phyloP scores from a whole-genome alignment of 257 asterid genomes.

The Solanum raphanifolium region DNA sequence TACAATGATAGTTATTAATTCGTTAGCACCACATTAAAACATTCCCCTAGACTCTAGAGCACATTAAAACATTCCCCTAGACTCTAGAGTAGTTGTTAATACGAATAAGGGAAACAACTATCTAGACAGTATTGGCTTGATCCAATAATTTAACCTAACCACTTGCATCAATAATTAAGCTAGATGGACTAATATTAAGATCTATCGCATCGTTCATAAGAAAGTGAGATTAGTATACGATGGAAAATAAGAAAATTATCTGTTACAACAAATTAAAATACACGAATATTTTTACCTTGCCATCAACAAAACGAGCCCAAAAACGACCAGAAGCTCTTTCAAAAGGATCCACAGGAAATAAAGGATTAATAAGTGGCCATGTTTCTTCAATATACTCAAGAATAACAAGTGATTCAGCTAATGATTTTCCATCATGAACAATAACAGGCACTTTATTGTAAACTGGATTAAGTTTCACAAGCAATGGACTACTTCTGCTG shows the following conservation, averaged over 20 bases:
- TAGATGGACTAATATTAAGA: not conserved
- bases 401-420: slow-evolving; percentile 7
- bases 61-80: not conserved
- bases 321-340: slow-evolving; percentile 2
- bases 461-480: slow-evolving; percentile 4
- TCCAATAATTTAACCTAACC: not conserved
- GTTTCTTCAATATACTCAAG: slow-evolving; percentile 11
- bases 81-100: not conserved
- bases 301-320: slow-evolving; percentile 2
- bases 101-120: not conserved
- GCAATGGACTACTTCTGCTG: not conserved
- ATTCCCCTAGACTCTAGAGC: not conserved
- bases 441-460: slow-evolving; percentile 7
- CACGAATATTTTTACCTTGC: not conserved
- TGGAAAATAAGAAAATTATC: not conserved
- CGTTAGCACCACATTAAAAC: not conserved
- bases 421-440: slow-evolving; percentile 4
- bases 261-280: not conserved
- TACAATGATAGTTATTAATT: not conserved
- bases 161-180: not conserved
- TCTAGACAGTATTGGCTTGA: not conserved
- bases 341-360: slow-evolving; percentile 1
- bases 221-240: not conserved
- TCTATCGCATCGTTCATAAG: not conserved
- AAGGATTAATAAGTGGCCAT: not conserved